Evolutionary conservation across 176 grass and related monocot genomes (phyloP), one percentile per base, ranked within the genome.

Genomic region (Cocos nucifera): DNA sequence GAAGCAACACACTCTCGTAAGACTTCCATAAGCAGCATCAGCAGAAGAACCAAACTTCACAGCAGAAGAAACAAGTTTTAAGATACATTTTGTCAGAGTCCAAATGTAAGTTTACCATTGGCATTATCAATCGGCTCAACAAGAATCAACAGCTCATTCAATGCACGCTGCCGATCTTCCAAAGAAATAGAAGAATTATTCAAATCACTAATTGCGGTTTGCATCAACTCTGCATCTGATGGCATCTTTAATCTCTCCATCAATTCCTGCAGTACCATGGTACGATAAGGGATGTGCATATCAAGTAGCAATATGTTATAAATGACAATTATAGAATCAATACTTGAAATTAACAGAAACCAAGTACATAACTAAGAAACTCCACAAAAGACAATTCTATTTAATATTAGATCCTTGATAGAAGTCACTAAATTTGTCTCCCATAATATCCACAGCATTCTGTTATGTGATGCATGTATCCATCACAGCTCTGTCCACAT

Each of bases 141-240:
- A 61, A 98, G 85, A 65, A 83, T 56, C 64, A 98, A 70, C 61
- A 98, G 87, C 59, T 92, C 84, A 54, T 88, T 76, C 68, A 98
- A 63, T n/a, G 83, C 78, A 61, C 66, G 83, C 19, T 85, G 83
- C 24, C 56, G 81, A 66, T 85, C 84, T 51, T 88, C 69, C 12
- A 81, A 62, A 69, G 87, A 78, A 80, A 90, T 75, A 63, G 92
- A 97, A 72, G 81, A 80, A 77, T 91, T 97, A 14, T 85, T 97
- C 58, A 97, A 73, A 64, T 91, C 80, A 68, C 59, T 54, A 62
- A 97, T 97, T 67, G 83, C 83, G 69, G 83, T 85, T 73, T 91
- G 87, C 83, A 91, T 97, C 72, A 97, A 73, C 53, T 91, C 84
- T 39, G 87, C 78, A 78, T 97, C 92, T 50, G 87, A 88, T 65